These are phyloP conservation scores for Cylindrotheca fusiformis DNA, from an alignment of 108 stramenopile species.

Conservation along the genomic window DNA sequence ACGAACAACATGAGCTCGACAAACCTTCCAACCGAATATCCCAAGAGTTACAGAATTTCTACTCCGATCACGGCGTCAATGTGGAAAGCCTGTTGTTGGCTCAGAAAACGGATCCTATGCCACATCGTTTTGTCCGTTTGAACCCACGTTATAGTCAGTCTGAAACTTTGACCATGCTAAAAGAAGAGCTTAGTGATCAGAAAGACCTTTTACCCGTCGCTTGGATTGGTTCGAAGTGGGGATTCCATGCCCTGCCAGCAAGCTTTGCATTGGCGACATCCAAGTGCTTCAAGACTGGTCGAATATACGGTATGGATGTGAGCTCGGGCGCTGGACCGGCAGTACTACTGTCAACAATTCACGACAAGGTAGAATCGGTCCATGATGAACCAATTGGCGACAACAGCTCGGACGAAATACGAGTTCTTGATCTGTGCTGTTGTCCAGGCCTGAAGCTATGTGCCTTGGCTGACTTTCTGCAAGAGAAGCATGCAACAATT, in stretches of 20 bases:
- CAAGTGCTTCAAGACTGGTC: constrained; percentile 56
- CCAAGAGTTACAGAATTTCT: constrained; percentile 33
- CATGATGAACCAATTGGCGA: too few species aligned
- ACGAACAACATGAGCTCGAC: too few species aligned
- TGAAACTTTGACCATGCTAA: constrained; percentile 50
- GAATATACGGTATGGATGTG: constrained; percentile 89
- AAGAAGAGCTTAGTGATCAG: constrained; percentile 14
- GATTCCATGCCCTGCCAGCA: constrained; percentile 71
- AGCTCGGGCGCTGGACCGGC: constrained; percentile 85
- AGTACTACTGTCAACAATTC: constrained; percentile 50
- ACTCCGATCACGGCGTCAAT: constrained; percentile 31
- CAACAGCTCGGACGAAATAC: constrained; percentile 14
- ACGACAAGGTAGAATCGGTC: constrained; percentile 24
- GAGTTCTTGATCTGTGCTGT: constrained; percentile 89
- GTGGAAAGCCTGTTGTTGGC: constrained; percentile 4
- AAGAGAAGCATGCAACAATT: background rate
- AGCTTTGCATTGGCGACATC: constrained; percentile 55
- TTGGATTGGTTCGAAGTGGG: constrained; percentile 53
- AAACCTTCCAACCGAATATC: too few species aligned
- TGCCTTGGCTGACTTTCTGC: constrained; percentile 65
- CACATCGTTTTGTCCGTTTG: constrained; percentile 54
- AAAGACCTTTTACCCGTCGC: constrained; percentile 23
- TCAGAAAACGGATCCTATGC: background rate
- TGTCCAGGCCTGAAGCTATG: constrained; percentile 87
- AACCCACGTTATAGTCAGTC: constrained; percentile 63